phyloP scores from a whole-genome alignment of 768 basidiomycete genomes.

The Amyloporia xantha region DNA sequence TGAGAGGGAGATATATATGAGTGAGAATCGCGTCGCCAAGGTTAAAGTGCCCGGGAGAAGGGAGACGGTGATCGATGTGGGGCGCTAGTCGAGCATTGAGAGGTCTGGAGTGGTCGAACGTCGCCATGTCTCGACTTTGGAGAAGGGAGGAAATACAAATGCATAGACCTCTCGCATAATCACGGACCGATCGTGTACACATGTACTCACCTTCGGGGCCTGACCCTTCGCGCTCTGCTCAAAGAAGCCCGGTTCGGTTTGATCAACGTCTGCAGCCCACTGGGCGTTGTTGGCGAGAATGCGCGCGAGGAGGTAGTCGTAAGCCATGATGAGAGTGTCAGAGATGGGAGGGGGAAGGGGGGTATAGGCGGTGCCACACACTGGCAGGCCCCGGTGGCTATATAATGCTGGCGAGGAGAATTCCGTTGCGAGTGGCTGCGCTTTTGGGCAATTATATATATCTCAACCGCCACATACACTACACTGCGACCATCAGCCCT shows the following conservation, averaged over 20 bases:
- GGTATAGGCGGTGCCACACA: not conserved
- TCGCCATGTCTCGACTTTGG: slow-evolving; percentile 10
- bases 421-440: too few species aligned
- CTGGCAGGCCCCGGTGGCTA: not conserved
- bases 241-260: slow-evolving; percentile 60
- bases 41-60: too few species aligned
- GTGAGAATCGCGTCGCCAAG: not conserved
- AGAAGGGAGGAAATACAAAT: not conserved
- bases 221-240: slow-evolving; percentile 55
- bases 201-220: slow-evolving; percentile 53
- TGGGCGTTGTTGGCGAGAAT: slow-evolving; percentile 49
- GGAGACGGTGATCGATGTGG: not conserved
- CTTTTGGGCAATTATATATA: too few species aligned
- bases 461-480: too few species aligned
- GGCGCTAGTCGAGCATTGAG: too few species aligned
- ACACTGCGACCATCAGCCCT: too few species aligned
- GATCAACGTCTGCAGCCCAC: slow-evolving; percentile 61
- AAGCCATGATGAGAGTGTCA: slow-evolving; percentile 8
- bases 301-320: slow-evolving; percentile 17
- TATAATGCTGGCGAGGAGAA: not conserved
- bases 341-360: not conserved
- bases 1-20: slow-evolving; percentile 18
- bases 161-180: too few species aligned
- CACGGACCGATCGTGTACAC: too few species aligned
- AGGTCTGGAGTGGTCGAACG: too few species aligned